Evolutionary conservation across 306 rosid genomes (phyloP).

Genomic region (Mimosa bimucronata): DNA sequence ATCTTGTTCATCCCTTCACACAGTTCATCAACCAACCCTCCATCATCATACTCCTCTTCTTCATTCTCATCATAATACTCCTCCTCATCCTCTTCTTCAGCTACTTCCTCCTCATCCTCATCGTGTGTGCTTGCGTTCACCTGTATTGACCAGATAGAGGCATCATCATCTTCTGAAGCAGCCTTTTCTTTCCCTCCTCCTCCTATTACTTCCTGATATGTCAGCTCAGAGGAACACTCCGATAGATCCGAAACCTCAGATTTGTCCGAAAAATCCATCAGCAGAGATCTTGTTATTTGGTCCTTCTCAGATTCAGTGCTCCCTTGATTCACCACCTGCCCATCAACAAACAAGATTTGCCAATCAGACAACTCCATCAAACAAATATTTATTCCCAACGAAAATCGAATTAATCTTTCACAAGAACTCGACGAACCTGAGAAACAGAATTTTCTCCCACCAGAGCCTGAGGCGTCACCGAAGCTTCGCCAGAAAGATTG

Average conservation of each 20-base stretch:
- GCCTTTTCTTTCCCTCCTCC: conserved; percentile 34
- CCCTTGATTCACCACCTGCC: conserved; percentile 53
- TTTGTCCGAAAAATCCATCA: conserved; percentile 85
- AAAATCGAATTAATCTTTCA: background rate
- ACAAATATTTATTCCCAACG: background rate
- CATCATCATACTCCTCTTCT: conserved; percentile 17
- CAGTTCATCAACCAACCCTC: conserved; percentile 59
- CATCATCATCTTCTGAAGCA: conserved; percentile 66
- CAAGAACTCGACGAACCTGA: conserved; percentile 47
- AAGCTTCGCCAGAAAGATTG: conserved; percentile 40
- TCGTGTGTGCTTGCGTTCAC: conserved; percentile 72
- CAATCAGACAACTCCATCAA: background rate
- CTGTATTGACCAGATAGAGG: conserved; percentile 89
- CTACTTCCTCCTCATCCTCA: conserved; percentile 58
- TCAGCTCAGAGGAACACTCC: conserved; percentile 59
- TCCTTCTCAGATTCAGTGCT: conserved; percentile 57
- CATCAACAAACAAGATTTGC: background rate
- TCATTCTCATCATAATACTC: conserved; percentile 11
- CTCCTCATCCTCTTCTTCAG: conserved; percentile 42
- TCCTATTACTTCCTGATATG: conserved; percentile 38
- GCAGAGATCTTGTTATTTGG: conserved; percentile 62
- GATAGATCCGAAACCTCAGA: conserved; percentile 55
- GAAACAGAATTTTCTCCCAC: conserved; percentile 60
- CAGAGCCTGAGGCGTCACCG: conserved; percentile 45
- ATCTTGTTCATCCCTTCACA: conserved; percentile 73